Evolutionary conservation across 176 grass and related monocot genomes (phyloP).

Genomic region (Microstegium vimineum): DNA sequence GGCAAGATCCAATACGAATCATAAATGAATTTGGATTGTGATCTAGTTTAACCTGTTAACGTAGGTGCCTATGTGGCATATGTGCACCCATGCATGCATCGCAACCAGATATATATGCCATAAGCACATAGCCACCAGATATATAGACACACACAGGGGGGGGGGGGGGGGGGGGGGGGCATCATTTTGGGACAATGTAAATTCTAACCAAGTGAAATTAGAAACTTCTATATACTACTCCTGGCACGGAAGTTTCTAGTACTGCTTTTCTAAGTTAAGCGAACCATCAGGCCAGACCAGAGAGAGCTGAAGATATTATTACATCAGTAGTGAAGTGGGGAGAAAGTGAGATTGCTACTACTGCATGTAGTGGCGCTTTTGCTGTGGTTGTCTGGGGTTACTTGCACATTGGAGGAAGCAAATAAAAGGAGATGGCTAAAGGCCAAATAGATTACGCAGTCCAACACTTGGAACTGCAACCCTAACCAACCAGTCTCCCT

Average conservation of each 20-base stretch:
- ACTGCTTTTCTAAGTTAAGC: neutral
- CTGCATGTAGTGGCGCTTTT: no score
- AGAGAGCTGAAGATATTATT: neutral
- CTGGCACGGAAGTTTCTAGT: neutral
- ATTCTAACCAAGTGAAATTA: neutral
- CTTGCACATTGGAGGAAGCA: constrained; percentile 18
- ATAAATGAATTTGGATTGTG: constrained; percentile 37
- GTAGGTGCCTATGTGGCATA: constrained; percentile 5
- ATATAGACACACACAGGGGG: neutral
- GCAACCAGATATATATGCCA: neutral
- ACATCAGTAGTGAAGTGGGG: neutral
- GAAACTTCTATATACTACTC: neutral
- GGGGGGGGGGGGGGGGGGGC: no score
- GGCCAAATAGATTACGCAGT: constrained; percentile 22
- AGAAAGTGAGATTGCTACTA: neutral
- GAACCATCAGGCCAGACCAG: neutral
- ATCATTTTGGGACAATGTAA: neutral
- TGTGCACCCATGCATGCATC: neutral
- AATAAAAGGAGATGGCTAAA: neutral
- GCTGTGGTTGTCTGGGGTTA: neutral
- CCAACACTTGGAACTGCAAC: constrained; percentile 27
- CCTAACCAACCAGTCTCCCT: constrained; percentile 37
- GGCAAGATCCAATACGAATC: constrained; percentile 56
- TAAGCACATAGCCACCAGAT: neutral
- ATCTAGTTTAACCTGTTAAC: constrained; percentile 26